Base-by-base conservation (phyloP, 352 stramenopile species). In the Phytophthora pini region DNA sequence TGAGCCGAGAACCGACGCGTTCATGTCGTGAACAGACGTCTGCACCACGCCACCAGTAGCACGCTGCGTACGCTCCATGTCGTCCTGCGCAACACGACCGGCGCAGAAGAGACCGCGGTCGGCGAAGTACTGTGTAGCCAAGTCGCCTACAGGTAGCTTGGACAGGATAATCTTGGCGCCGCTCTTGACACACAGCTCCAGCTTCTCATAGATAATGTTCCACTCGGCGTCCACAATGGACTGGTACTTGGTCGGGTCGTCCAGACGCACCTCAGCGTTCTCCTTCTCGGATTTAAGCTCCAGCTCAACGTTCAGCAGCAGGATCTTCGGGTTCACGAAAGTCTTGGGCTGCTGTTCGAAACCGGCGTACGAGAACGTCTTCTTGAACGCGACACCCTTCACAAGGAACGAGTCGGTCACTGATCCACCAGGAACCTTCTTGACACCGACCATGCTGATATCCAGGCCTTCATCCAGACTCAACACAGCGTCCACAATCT, bases 121-220 rank as follows among this genome's bases (percentile, higher is more conserved):
- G 3, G 97, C 97, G 85, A 99, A 99, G 87, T 99, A 99, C 77
- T 99, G 98, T 39, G 98, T 99, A 1, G 97, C 98, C 62, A 99
- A 86, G 84, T 99, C 90, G 39, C 95, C 95, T 43, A 98, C 91
- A 22, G 95, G 94, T 34, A 98, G 82, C 77, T 97, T 99, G 58
- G 94, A 99, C 58, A 99, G 77, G 26, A 99, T 98, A 79, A 99
- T 99, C 77, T 99, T 97, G 57, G 96, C 97, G 17, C 97, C 96
- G 47, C 79, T 97, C 41, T 92, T 84, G 36, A 96, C 87, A 46
- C 89, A 97, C 53, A 92, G 73, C 22, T 97, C 92, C 36, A 98
- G 84, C 76, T 99, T 99, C 64, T 99, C 96, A 82, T 99, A 99
- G 76, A 99, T 99, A 68, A 99, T 99, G 71, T 97, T 95, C 98